These are phyloP conservation scores for Mycena sanguinolenta DNA, from an alignment of 768 basidiomycete species.

Conservation along the genomic window DNA sequence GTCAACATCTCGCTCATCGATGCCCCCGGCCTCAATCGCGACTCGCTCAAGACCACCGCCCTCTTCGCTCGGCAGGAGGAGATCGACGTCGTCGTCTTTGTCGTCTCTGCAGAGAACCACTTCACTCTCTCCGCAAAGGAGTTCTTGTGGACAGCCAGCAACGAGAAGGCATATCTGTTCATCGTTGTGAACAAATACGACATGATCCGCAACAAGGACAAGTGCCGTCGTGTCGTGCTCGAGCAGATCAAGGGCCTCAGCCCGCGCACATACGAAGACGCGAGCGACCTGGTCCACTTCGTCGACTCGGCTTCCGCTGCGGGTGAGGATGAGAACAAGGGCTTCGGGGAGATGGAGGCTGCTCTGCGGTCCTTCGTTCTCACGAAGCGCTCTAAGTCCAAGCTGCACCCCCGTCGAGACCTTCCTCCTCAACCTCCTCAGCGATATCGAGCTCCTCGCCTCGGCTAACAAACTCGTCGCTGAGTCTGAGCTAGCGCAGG, in stretches of 20 bases:
- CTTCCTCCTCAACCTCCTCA: slow-evolving; percentile 90
- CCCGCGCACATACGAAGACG: slow-evolving; percentile 92
- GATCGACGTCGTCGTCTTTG: slow-evolving; percentile 98
- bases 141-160: slow-evolving; percentile 92
- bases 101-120: slow-evolving; percentile 98
- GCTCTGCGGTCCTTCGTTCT: slow-evolving; percentile 95
- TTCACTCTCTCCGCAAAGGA: slow-evolving; percentile 96
- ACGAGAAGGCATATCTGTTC: slow-evolving; percentile 98
- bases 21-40: slow-evolving; percentile 96
- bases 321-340: slow-evolving; percentile 66
- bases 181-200: slow-evolving; percentile 99
- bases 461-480: slow-evolving; percentile 91
- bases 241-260: slow-evolving; percentile 95
- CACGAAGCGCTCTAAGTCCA: slow-evolving; percentile 95
- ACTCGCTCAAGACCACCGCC: slow-evolving; percentile 94
- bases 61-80: slow-evolving; percentile 96
- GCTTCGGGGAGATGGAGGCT: slow-evolving; percentile 90
- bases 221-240: slow-evolving; percentile 88
- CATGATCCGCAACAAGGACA: slow-evolving; percentile 94
- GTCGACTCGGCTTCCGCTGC: slow-evolving; percentile 89
- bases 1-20: slow-evolving; percentile 99
- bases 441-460: slow-evolving; percentile 90
- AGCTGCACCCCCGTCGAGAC: slow-evolving; percentile 94
- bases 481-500: slow-evolving; percentile 78
- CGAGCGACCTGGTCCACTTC: slow-evolving; percentile 96